These are phyloP conservation scores for Ganoderma lingzhi DNA, from an alignment of 1,284 basidiomycete genomes.

Conservation along the genomic window DNA sequence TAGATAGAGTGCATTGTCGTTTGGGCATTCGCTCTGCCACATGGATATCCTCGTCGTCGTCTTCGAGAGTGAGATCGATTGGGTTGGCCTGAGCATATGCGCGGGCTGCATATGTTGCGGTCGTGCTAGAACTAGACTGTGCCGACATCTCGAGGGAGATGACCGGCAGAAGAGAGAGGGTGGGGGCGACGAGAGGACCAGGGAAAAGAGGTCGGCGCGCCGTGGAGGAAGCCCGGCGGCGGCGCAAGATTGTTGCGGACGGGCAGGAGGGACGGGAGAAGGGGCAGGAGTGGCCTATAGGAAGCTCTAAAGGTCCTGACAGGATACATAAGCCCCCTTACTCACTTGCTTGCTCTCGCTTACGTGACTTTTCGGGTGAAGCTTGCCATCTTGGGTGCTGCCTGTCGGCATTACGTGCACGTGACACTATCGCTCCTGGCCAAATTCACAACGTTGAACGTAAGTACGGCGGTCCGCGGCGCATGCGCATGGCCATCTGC, in stretches of 20 bases:
- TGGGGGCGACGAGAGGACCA: slow-evolving; percentile 5
- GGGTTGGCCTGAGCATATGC: slow-evolving; percentile 39
- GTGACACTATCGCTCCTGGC: slow-evolving; percentile 14
- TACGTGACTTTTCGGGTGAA: slow-evolving; percentile 26
- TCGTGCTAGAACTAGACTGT: slow-evolving; percentile 28
- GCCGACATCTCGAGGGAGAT: slow-evolving; percentile 28
- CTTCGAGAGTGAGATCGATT: slow-evolving; percentile 45
- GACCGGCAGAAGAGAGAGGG: slow-evolving; percentile 17
- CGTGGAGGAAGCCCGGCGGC: slow-evolving; percentile 25
- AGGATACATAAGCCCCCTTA: slow-evolving; percentile 30
- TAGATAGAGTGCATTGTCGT: slow-evolving; percentile 33
- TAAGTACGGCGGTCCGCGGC: no score
- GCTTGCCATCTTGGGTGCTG: slow-evolving; percentile 18
- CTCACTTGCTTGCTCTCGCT: slow-evolving; percentile 26
- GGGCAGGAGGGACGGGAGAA: slow-evolving; percentile 23
- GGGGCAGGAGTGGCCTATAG: slow-evolving; percentile 12
- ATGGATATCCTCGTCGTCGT: slow-evolving; percentile 39
- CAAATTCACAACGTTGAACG: not conserved
- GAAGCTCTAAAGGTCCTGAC: slow-evolving; percentile 3
- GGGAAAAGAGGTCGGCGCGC: slow-evolving; percentile 19
- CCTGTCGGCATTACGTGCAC: slow-evolving; percentile 14
- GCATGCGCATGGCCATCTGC: not conserved
- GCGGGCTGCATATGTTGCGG: slow-evolving; percentile 28
- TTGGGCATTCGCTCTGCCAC: slow-evolving; percentile 38
- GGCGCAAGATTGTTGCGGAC: slow-evolving; percentile 29